Percentiles rank a stretch among this genome's conserved stretches.
These are phyloP conservation scores for Suillus subalutaceus DNA, from an alignment of 768 basidiomycete species.

Conservation along the genomic window DNA sequence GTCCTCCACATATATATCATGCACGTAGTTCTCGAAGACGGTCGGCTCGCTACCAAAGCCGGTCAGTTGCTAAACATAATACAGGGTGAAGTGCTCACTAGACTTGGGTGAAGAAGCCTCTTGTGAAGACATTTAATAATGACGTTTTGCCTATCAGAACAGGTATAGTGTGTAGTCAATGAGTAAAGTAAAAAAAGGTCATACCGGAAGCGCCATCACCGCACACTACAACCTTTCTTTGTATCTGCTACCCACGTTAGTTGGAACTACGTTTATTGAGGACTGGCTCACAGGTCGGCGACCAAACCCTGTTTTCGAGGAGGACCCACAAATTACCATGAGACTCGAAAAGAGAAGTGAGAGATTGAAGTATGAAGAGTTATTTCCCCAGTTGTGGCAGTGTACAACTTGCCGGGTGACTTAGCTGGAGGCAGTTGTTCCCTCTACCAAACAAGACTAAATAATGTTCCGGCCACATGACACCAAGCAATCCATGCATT, in stretches of 20 bases:
- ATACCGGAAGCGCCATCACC: constrained; percentile 95
- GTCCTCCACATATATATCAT: constrained; percentile 86
- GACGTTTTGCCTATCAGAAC: constrained; percentile 70
- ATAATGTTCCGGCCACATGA: background rate
- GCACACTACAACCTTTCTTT: constrained; percentile 82
- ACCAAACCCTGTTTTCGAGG: constrained; percentile 57
- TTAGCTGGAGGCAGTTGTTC: background rate
- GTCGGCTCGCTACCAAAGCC: constrained; percentile 71
- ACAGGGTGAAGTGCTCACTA: constrained; percentile 57
- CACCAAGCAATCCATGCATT: constrained; percentile 1
- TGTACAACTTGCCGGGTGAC: background rate
- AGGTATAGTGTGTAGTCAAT: background rate
- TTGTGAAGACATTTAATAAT: constrained; percentile 83
- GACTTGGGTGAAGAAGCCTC: constrained; percentile 93
- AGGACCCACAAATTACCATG: constrained; percentile 64
- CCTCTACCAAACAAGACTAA: background rate
- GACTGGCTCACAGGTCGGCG: constrained; percentile 34
- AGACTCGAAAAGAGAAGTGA: constrained; percentile 28
- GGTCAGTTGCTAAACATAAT: constrained; percentile 7
- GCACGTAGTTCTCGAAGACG: constrained; percentile 97
- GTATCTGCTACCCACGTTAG: constrained; percentile 37
- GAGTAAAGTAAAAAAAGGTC: constrained; percentile 25
- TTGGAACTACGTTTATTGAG: constrained; percentile 14
- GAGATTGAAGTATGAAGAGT: background rate
- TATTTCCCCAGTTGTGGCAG: constrained; percentile 4